These are phyloP conservation scores for Francoa sonchifolia DNA, from an alignment of 441 rosid genomes.

Conservation along the genomic window DNA sequence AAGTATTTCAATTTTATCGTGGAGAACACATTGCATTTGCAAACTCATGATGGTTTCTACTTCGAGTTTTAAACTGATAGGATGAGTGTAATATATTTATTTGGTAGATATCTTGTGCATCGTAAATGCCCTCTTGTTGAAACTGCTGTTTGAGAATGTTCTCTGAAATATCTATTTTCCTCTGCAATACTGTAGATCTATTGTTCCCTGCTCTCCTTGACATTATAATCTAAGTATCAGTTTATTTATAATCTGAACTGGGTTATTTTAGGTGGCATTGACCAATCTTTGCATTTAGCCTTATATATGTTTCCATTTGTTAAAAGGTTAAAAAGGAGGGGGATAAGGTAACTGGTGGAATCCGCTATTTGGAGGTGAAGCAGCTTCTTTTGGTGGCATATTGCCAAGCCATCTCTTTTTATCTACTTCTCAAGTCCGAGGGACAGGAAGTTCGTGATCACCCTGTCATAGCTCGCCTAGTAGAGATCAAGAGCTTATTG, in stretches of 20 bases:
- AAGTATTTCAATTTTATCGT: no score
- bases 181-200: no score
- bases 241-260: no score
- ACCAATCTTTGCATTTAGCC: background rate
- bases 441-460: conserved; percentile 79
- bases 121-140: conserved; percentile 2
- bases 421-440: conserved; percentile 83
- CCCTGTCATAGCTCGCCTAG: conserved; percentile 70
- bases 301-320: background rate
- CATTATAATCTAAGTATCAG: no score
- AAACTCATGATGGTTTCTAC: no score
- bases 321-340: conserved; percentile 44
- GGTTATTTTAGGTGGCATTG: background rate
- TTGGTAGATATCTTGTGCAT: conserved; percentile 3
- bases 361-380: conserved; percentile 59
- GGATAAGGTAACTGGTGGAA: conserved; percentile 27
- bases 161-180: no score
- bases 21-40: no score
- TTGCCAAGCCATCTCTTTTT: conserved; percentile 77
- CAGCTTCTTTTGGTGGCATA: conserved; percentile 64
- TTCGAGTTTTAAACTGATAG: background rate
- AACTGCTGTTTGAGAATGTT: no score
- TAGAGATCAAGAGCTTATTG: conserved; percentile 55
- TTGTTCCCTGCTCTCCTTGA: background rate
- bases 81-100: background rate